Conservation (phyloP, 202 grass and related monocot species). For the Setaria italica region DNA sequence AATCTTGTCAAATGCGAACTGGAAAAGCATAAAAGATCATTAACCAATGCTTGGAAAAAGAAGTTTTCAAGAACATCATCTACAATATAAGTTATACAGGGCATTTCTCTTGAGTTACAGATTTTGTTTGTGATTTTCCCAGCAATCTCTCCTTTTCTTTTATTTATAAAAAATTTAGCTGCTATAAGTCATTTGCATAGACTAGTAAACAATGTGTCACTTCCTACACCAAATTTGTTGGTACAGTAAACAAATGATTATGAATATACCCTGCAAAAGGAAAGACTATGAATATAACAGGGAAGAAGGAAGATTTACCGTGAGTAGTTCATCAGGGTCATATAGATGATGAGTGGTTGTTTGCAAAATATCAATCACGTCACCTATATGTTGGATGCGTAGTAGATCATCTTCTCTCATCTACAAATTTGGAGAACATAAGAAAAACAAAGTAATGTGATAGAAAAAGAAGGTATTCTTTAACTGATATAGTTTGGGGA, state of each 20-base stretch:
- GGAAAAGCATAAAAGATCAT: conserved; percentile 10
- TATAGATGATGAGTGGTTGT: conserved; percentile 80
- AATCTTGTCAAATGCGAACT: conserved; percentile 97
- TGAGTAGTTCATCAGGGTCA: conserved; percentile 88
- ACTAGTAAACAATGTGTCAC: background rate
- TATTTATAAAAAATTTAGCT: background rate
- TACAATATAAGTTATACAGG: background rate
- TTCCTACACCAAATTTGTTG: conserved; percentile 1
- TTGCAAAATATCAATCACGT: conserved; percentile 93
- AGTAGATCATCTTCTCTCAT: conserved; percentile 94
- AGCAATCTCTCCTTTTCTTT: background rate
- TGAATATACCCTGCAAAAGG: background rate
- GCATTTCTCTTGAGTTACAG: background rate
- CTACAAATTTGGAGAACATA: conserved; percentile 45
- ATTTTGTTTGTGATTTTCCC: background rate
- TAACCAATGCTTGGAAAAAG: background rate
- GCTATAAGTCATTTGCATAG: background rate
- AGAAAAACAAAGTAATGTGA: background rate
- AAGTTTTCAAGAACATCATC: conserved; percentile 7
- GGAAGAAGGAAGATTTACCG: conserved; percentile 52
- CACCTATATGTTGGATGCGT: conserved; percentile 78
- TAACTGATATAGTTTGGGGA: background rate
- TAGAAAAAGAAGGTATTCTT: background rate
- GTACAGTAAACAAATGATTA: background rate
- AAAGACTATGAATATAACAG: background rate